Base-by-base conservation (phyloP, 768 basidiomycete species). In the Cyclocybe cylindracea region DNA sequence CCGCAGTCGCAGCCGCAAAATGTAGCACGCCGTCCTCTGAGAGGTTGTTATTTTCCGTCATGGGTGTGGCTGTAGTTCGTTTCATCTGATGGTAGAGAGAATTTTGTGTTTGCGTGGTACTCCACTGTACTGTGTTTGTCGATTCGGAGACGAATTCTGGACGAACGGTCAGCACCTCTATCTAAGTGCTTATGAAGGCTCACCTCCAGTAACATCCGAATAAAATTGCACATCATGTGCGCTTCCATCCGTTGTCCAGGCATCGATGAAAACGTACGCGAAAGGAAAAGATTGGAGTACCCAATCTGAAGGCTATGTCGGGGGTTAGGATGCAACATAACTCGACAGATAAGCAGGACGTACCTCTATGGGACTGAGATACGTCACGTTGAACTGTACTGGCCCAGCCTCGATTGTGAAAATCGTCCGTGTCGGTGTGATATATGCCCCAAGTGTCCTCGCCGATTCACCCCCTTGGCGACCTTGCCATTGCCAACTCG, bases 221-320 rank as follows among this genome's bases (percentile, higher is more conserved):
- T 79, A 80, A 5, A 80, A 46, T 46, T 77, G 47, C 11, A 48
- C 47, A 19, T 37, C n/a, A 56, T 80, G 79, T 1, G 61, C 38
- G 1, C 48, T 39, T 5, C 71, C 73, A 57, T 80, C 78, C 5
- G 51, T 67, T 5, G 76, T 65, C 9, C 51, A 49, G 7, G 61
- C 72, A 10, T 71, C 67, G 6, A 79, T 55, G 34, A 67, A 62
- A 39, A 80, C 54, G 50, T 81, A 80, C 2, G 74, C 68, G 61
- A 80, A 78, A 1, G 83, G 82, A 13, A 80, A 66, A 3, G 81
- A 83, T 54, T 82, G 80, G 39, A 67, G 70, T 10, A 74, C 69
- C 35, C 47, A 48, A 29, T 48, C 36, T n/a, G 35, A 16, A 11
- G 38, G 38, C 47, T 48, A 38, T 16, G 10, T 18, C 9, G n/a